Conservation (phyloP, 2,329 filamentous ascomycete genomes). For the Calonectria fujianensis region DNA sequence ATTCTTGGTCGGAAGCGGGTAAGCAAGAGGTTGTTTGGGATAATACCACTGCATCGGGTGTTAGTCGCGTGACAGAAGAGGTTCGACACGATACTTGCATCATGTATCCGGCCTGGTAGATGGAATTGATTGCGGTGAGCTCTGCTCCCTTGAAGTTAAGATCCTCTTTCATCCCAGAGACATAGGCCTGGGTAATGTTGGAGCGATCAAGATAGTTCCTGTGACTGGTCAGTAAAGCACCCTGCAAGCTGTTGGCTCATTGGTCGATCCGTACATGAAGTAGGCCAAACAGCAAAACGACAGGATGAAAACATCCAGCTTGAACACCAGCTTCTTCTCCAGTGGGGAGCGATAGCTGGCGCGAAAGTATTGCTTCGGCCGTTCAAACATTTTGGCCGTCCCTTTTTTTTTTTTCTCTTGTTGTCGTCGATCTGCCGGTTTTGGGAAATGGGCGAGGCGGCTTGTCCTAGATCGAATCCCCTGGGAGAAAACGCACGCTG, state of each 20-base stretch:
- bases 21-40: conserved; percentile 73
- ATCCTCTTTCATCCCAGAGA: conserved; percentile 68
- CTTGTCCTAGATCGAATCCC: background rate
- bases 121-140: conserved; percentile 58
- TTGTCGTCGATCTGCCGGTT: background rate
- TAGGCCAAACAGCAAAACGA: conserved; percentile 58
- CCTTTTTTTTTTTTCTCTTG: background rate
- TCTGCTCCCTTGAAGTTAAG: conserved; percentile 70
- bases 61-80: conserved; percentile 69
- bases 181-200: conserved; percentile 59
- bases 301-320: conserved; percentile 48
- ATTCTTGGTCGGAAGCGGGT: conserved; percentile 75
- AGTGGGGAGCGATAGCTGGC: conserved; percentile 28
- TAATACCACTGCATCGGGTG: conserved; percentile 63
- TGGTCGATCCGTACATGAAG: conserved; percentile 52
- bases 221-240: conserved; percentile 59
- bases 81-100: conserved; percentile 59
- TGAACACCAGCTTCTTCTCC: conserved; percentile 40
- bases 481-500: background rate
- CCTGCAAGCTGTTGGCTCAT: background rate
- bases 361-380: conserved; percentile 28
- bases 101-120: conserved; percentile 38
- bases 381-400: conserved; percentile 26
- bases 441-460: background rate
- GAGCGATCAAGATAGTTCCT: conserved; percentile 60